Evolutionary conservation across 768 basidiomycete genomes (phyloP), one percentile per base, ranked within the genome.

Genomic region (Mycena haematopus): DNA sequence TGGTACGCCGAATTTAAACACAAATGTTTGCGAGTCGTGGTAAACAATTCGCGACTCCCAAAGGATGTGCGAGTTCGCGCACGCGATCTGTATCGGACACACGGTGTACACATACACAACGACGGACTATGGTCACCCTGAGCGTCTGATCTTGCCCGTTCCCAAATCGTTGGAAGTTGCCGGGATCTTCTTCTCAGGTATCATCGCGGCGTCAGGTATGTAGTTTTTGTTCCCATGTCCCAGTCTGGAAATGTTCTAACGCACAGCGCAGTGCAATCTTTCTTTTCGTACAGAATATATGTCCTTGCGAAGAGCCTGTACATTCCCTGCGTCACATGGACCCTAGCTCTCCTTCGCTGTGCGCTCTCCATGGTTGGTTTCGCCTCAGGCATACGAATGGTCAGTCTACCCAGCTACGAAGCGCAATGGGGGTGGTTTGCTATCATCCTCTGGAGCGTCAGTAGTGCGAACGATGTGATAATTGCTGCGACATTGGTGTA

Each of bases 221-320:
- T 22, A 36, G 22, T 21, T 17, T 52, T 22, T 2, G 21, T 25
- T 38, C 29, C 13, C 24, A 19, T 13, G 2, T 19, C 29, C 9
- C 29, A 31, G 29, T 31, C 29, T 5, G 9, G 29, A 9, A 31
- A 21, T 24, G 22, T 25, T 53, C 52, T 53, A 19, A 53, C 19
- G 51, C 38, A 14, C 35, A 11, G 14, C 22, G 17, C 52, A 42
- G 52, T 54, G 25, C 52, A 54, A 21, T 11, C 15, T 7, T 54
- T 54, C 22, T 54, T 54, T 29, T 40, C 52, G 52, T 29, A 27
- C 24, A 40, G 52, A 42, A 54, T 54, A 19, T 54, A 54, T 21
- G 24, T 21, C 7, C 38, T 54, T 13, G 25, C 38, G 9, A 27
- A 42, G 24, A 27, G 11, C 3, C 38, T 54, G 7, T 42, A 25